Percentiles rank a stretch among this genome's conserved stretches.
These are phyloP conservation scores for Alternaria consortialis DNA, from an alignment of 2,329 filamentous ascomycete species.

Conservation along the genomic window DNA sequence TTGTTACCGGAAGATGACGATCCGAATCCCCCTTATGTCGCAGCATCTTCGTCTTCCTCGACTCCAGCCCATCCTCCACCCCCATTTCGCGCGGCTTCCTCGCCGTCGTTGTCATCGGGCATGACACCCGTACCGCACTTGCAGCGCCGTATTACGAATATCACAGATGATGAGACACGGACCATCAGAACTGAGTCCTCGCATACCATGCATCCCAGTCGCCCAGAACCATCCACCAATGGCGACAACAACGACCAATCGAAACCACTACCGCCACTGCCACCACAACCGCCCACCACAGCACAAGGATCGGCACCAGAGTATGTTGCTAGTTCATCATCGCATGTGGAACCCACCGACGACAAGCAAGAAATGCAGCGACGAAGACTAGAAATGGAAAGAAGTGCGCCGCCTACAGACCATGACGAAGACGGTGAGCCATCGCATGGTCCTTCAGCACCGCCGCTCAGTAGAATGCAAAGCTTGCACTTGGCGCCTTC, in stretches of 20 bases:
- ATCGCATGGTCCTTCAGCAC: slow-evolving; percentile 30
- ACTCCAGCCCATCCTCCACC: slow-evolving; percentile 36
- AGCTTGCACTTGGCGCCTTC: slow-evolving; percentile 33
- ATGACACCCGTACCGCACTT: slow-evolving; percentile 15
- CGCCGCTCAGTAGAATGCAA: slow-evolving; percentile 21
- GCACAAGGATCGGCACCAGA: slow-evolving; percentile 33
- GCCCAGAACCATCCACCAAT: slow-evolving; percentile 12
- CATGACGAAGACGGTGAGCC: slow-evolving; percentile 32
- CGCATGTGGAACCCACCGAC: slow-evolving; percentile 59
- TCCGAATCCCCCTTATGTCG: slow-evolving; percentile 30
- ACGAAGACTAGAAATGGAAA: slow-evolving; percentile 51
- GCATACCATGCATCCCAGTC: slow-evolving; percentile 31
- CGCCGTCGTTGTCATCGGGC: slow-evolving; percentile 20
- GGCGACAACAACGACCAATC: slow-evolving; percentile 17
- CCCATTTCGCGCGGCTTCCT: slow-evolving; percentile 31
- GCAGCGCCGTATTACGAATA: slow-evolving; percentile 26
- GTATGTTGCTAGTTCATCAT: slow-evolving; percentile 42
- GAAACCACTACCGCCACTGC: slow-evolving; percentile 36
- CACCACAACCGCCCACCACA: slow-evolving; percentile 23
- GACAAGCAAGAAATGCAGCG: slow-evolving; percentile 82
- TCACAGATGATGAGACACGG: slow-evolving; percentile 22
- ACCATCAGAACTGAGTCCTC: slow-evolving; percentile 33
- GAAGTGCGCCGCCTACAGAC: slow-evolving; percentile 52
- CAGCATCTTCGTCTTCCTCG: slow-evolving; percentile 33
- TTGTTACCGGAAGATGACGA: slow-evolving; percentile 47